Percentiles rank a stretch among this genome's conserved stretches.
These are phyloP conservation scores for Scleroderma citrinum DNA, from an alignment of 768 basidiomycete genomes.

Conservation along the genomic window DNA sequence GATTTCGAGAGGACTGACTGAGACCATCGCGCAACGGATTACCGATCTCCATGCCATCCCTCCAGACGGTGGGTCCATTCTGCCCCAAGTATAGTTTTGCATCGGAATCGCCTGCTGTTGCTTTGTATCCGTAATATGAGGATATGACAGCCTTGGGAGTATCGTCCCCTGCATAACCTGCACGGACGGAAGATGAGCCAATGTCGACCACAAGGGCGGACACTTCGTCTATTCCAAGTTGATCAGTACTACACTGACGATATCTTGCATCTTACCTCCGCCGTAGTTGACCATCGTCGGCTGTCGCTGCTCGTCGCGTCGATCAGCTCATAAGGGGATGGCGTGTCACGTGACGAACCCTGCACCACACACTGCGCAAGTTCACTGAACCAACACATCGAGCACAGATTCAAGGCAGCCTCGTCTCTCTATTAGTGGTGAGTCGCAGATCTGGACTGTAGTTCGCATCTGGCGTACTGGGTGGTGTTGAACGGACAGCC, in stretches of 20 bases:
- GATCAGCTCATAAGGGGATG: neutral
- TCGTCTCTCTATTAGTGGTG: neutral
- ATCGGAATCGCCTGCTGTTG: constrained; percentile 27
- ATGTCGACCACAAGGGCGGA: constrained; percentile 94
- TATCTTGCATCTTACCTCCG: constrained; percentile 51
- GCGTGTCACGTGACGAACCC: neutral
- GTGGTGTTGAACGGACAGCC: neutral
- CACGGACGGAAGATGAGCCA: constrained; percentile 82
- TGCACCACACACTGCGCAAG: neutral
- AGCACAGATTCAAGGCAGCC: neutral
- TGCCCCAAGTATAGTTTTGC: constrained; percentile 78
- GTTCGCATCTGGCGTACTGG: neutral
- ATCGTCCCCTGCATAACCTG: constrained; percentile 97
- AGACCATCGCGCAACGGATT: constrained; percentile 83
- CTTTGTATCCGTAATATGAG: constrained; percentile 78
- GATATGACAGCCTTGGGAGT: constrained; percentile 90
- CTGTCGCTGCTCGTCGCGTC: constrained; percentile 1
- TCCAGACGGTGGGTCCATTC: constrained; percentile 85
- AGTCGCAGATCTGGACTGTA: neutral
- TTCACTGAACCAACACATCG: neutral
- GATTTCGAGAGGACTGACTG: constrained; percentile 43
- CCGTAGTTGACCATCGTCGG: constrained; percentile 77
- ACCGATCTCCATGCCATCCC: constrained; percentile 80
- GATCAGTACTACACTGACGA: neutral
- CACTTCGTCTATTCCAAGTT: constrained; percentile 71